These are phyloP conservation scores for Fraxinus sp. DNA, from an alignment of 305 asterid genomes.

Conservation along the genomic window DNA sequence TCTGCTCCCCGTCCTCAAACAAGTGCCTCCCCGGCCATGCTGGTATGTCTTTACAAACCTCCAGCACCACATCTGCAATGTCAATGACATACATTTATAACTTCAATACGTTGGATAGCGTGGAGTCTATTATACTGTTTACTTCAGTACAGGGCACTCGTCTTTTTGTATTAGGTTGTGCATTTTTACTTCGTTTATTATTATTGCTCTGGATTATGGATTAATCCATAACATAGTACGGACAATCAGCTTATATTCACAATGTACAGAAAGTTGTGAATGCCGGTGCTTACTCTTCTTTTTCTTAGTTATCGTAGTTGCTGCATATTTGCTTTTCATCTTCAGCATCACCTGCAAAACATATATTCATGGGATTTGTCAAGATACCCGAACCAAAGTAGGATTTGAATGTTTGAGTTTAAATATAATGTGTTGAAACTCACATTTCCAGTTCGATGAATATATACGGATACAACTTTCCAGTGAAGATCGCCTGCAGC, in stretches of 20 bases:
- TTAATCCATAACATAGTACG: background rate
- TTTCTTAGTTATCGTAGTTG: constrained; percentile 84
- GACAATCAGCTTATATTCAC: background rate
- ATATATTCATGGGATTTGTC: background rate
- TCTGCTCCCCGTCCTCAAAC: constrained; percentile 88
- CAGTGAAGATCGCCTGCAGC: constrained; percentile 91
- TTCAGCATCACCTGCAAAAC: constrained; percentile 82
- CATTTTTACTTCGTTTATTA: background rate
- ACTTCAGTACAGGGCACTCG: background rate
- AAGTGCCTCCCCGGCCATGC: constrained; percentile 98
- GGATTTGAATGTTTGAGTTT: too few relatives aligned
- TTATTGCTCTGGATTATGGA: background rate
- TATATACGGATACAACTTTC: constrained; percentile 91
- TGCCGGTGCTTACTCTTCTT: constrained; percentile 63
- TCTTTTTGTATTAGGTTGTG: background rate
- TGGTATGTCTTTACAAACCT: constrained; percentile 68
- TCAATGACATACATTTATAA: background rate
- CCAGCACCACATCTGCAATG: constrained; percentile 71
- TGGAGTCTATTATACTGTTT: background rate
- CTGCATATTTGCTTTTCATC: constrained; percentile 97
- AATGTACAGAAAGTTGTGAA: background rate
- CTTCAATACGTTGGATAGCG: background rate
- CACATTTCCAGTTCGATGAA: constrained; percentile 86
- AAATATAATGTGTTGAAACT: background rate
- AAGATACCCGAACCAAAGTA: background rate